Conservation (phyloP, 768 basidiomycete genomes). For the Galerina sulciceps region DNA sequence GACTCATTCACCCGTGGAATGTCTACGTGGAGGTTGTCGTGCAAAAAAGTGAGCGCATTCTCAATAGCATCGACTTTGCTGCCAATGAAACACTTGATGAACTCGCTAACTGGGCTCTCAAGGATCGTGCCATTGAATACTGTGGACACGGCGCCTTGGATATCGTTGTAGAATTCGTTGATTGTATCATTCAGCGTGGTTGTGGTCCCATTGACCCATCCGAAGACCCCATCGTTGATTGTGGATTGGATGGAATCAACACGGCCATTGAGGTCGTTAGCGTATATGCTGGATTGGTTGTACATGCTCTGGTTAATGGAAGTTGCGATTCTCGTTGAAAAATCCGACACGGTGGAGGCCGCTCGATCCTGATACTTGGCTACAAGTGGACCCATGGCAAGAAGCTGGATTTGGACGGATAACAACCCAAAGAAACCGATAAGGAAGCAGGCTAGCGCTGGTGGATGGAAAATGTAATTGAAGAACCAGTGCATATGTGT, state of each 20-base stretch:
- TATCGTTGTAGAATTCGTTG: conserved; percentile 82
- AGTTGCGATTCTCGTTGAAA: conserved; percentile 71
- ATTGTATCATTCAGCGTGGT: conserved; percentile 86
- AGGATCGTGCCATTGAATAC: conserved; percentile 89
- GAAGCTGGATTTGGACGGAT: conserved; percentile 84
- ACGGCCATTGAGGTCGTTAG: conserved; percentile 73
- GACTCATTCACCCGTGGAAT: conserved; percentile 79
- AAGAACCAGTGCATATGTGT: conserved; percentile 85
- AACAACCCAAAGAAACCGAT: conserved; percentile 92
- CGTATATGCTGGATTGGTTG: conserved; percentile 79
- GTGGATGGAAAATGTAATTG: conserved; percentile 89
- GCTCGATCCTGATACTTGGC: conserved; percentile 68
- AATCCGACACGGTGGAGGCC: conserved; percentile 61
- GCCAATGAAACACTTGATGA: conserved; percentile 90
- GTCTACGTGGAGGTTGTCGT: conserved; percentile 82
- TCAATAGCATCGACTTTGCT: conserved; percentile 87
- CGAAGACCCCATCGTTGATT: conserved; percentile 88
- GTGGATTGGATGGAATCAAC: conserved; percentile 72
- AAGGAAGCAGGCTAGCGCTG: conserved; percentile 88
- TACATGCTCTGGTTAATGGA: conserved; percentile 86
- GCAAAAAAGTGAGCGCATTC: conserved; percentile 87
- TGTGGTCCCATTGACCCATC: conserved; percentile 94
- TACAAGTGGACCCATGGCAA: conserved; percentile 76
- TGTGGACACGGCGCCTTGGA: conserved; percentile 76
- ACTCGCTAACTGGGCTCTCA: conserved; percentile 80